Percentiles rank a stretch among this genome's conserved stretches.
These are phyloP conservation scores for Lineolata rhizophorae DNA, from an alignment of 495 filamentous ascomycete species.

Conservation along the genomic window DNA sequence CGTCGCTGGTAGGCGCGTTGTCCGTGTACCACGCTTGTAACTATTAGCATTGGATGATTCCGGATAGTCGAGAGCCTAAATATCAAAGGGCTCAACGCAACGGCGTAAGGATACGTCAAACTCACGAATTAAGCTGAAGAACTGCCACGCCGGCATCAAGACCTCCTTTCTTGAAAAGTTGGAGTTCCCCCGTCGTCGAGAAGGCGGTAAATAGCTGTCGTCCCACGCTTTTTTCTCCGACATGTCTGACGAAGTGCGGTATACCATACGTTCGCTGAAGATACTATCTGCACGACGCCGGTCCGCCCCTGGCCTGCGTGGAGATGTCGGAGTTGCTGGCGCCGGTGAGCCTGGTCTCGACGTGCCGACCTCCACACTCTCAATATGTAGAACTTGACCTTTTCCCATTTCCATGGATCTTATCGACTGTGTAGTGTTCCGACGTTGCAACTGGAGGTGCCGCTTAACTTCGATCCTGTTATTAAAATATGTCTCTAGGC, in stretches of 20 bases:
- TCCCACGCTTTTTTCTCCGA: constrained; percentile 4
- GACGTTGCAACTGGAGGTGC: constrained; percentile 43
- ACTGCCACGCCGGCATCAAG: constrained; percentile 94
- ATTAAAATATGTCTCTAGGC: constrained; percentile 86
- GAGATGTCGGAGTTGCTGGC: constrained; percentile 7
- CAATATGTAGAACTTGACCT: constrained; percentile 29
- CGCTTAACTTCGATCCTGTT: constrained; percentile 78
- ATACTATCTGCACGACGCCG: constrained; percentile 34
- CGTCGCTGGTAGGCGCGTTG: constrained; percentile 45
- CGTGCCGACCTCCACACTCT: constrained; percentile 30
- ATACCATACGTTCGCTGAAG: constrained; percentile 34
- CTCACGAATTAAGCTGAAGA: constrained; percentile 74
- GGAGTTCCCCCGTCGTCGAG: no score
- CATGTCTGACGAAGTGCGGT: background rate
- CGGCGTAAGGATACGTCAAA: constrained; percentile 3
- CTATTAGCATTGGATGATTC: constrained; percentile 17
- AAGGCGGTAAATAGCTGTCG: no score
- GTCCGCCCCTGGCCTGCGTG: constrained; percentile 9
- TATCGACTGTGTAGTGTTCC: constrained; percentile 30
- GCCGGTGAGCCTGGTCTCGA: constrained; percentile 5
- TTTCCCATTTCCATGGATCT: constrained; percentile 27
- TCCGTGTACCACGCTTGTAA: constrained; percentile 38
- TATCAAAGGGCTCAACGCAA: no score
- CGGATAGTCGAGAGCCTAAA: background rate
- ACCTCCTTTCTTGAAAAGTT: constrained; percentile 77